Base-by-base conservation (phyloP, 306 rosid genomes). In the Rosa lucieae region DNA sequence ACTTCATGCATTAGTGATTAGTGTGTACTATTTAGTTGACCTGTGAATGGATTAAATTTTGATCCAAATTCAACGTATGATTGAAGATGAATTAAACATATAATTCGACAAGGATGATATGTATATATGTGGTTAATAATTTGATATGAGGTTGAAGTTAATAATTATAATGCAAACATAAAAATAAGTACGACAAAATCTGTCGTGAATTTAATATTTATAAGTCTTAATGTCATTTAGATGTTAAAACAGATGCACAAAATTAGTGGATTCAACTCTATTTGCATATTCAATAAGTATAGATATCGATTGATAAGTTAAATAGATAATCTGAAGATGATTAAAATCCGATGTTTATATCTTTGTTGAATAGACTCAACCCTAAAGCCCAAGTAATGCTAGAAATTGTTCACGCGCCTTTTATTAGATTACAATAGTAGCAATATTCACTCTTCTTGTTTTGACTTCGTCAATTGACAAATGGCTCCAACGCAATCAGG, bases 401-500 rank as follows among this genome's bases (percentile, higher is more conserved):
- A 58, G 17, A 23, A 26, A 9, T 11, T 61, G 18, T 1, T 11
- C 67, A 26, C 67, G 67, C 67, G 67, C 67, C 67, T 21, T 23
- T 23, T 23, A 23, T 23, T 23, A 23, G 26, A 23, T 23, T 23
- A 23, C 26, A 59, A 23, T 10, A 10, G 29, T 2, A 26, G 29
- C 29, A 26, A 21, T 26, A 61, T 23, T 62, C 68, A 26, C 37
- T 62, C 2, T 71, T 67, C 63, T 55, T 49, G 79, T 59, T 83
- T 2, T 78, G 88, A 83, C 77, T 42, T 67, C 61, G 82, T 78
- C 78, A 76, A 69, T 43, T 79, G 81, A 82, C 80, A 70, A 73
- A 55, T 78, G 83, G 82, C 80, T 69, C 84, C 55, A 75, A 81
- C 35, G 35, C 39, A 43, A 65, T 76, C 23, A 17, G 72, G 77